Conservation (phyloP, 768 basidiomycete species). For the Sarcodon sp. region DNA sequence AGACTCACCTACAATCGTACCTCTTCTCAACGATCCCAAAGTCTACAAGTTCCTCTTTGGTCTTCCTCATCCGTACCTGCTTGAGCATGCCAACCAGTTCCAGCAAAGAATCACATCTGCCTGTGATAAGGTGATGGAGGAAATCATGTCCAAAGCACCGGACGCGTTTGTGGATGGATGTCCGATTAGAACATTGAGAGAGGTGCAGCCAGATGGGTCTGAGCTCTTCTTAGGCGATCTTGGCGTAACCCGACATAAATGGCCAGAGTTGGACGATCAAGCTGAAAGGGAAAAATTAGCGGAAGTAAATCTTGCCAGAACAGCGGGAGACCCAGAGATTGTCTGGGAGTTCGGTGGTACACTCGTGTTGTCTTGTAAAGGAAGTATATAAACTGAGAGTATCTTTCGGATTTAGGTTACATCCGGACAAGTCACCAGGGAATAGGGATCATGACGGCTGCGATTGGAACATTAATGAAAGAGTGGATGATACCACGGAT, state of each 20-base stretch:
- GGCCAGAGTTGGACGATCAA: slow-evolving; percentile 21
- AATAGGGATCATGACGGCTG: slow-evolving; percentile 64
- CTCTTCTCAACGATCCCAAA: slow-evolving; percentile 33
- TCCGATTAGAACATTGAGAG: slow-evolving; percentile 39
- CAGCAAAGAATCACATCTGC: slow-evolving; percentile 9
- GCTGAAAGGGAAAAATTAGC: slow-evolving; percentile 21
- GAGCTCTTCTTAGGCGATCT: slow-evolving; percentile 41
- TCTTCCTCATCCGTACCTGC: slow-evolving; percentile 42
- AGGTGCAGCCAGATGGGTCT: slow-evolving; percentile 39
- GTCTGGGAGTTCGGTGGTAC: slow-evolving; percentile 52
- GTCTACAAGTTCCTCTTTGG: slow-evolving; percentile 32
- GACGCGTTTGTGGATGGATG: slow-evolving; percentile 26
- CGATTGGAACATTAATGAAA: slow-evolving; percentile 35
- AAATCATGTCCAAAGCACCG: slow-evolving; percentile 15
- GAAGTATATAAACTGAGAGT: not conserved
- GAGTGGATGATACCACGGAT: slow-evolving; percentile 57
- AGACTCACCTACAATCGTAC: slow-evolving; percentile 25
- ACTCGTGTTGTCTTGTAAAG: slow-evolving; percentile 7
- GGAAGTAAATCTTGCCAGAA: slow-evolving; percentile 26
- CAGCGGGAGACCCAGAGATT: slow-evolving; percentile 39
- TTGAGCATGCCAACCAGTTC: slow-evolving; percentile 27
- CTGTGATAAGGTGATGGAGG: slow-evolving; percentile 10
- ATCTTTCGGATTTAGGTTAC: slow-evolving; percentile 32
- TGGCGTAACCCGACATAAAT: slow-evolving; percentile 18
- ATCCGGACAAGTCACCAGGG: slow-evolving; percentile 49